Base-by-base conservation (phyloP, 2,329 filamentous ascomycete species). In the Remersonia thermophila region DNA sequence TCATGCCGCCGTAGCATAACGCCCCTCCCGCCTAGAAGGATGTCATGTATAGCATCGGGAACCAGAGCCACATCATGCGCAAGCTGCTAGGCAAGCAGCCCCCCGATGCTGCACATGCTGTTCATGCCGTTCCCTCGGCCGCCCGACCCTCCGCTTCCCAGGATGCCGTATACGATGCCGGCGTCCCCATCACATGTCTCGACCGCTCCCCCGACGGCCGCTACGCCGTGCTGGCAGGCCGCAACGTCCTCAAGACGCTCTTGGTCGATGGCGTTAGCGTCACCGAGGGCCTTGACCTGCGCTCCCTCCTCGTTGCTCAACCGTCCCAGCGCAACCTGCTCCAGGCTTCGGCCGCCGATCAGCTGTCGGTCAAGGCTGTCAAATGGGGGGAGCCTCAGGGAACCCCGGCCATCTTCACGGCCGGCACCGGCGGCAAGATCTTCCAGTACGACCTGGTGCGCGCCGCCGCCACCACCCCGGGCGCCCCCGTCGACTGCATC, bases 341-440 rank as follows among this genome's bases (percentile, higher is more conserved):
- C 2, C 44, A 52, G 2, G 51, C 53, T n/a, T 56, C 62, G 1
- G 55, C 55, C 7, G 51, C 62, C 32, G 74, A 80, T 41, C 73
- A 78, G 52, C 61, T 79, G 33, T 76, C 73, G 26, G 77, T 80
- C 43, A 69, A 70, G 46, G 71, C 77, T 42, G 72, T 75, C 33
- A 74, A 72, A 51, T 74, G 74, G 66, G 61, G 62, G 6, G 50
- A 55, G 7, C 51, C 52, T 15, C 62, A 69, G 20, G 62, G 59
- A 38, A 63, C 66, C 42, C 63, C 65, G 11, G 67, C 64, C 27
- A 65, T 79, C 36, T 73, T 77, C 45, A 79, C 75, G 0, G 75
- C 75, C 3, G 77, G 73, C 49, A 68, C 70, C 33, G 74, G 70
- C 41, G 75, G 75, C 48, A 73, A 73, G 53, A 76, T 80, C 46